These are phyloP conservation scores for Gossypium ekmanianum DNA, from an alignment of 345 rosid species.

Conservation along the genomic window DNA sequence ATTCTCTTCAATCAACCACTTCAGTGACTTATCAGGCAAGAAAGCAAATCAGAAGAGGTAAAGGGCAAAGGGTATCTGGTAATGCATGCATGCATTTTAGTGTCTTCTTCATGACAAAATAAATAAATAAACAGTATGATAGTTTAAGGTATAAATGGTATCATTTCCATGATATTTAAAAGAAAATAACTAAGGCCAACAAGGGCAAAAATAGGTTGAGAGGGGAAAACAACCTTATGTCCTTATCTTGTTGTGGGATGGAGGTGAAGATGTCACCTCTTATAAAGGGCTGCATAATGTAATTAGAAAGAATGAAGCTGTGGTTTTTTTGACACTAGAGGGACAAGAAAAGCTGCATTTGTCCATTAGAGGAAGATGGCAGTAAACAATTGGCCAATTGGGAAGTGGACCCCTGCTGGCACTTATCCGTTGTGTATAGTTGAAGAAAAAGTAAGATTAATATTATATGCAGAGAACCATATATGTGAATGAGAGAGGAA, in stretches of 20 bases:
- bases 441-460: slow-evolving; percentile 9
- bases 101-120: slow-evolving; percentile 1
- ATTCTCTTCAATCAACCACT: not conserved
- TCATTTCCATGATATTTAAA: not conserved
- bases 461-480: not conserved
- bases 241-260: not conserved
- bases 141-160: not conserved
- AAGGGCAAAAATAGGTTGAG: not conserved
- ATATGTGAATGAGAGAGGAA: slow-evolving; percentile 1
- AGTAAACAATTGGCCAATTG: slow-evolving; percentile 20
- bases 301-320: not conserved
- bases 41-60: not conserved
- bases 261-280: not conserved
- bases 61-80: not conserved
- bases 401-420: slow-evolving; percentile 44
- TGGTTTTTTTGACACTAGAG: slow-evolving; percentile 16
- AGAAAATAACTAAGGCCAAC: not conserved
- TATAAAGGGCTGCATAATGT: no score
- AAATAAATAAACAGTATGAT: no score
- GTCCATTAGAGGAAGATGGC: slow-evolving; percentile 23
- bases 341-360: slow-evolving; percentile 20
- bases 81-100: not conserved
- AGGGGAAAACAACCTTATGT: slow-evolving; percentile 2
- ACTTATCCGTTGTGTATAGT: slow-evolving; percentile 40
- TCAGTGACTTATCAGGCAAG: not conserved